Base-by-base conservation (phyloP, 2,329 filamentous ascomycete species). In the Monilinia laxa region DNA sequence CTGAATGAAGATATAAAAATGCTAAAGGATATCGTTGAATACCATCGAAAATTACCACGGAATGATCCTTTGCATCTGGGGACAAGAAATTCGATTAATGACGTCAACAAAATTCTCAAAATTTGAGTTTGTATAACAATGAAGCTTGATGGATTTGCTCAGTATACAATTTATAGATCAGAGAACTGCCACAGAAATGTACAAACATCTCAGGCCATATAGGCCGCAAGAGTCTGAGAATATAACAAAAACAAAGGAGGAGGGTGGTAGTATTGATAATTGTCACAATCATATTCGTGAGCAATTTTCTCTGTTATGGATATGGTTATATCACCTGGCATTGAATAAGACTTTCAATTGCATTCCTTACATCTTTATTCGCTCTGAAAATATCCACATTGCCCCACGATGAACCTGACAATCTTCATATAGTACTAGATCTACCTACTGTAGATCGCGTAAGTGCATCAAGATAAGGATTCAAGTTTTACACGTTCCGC, bases 291-390 rank as follows among this genome's bases (percentile, higher is more conserved):
- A 53, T 53, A 25, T 53, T 53, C 25, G 51, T 53, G 12, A 53
- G 51, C 9, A 23, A 42, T 10, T 11, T 53, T 53, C 51, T 12
- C 42, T 45, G 16, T 3, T 16, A 12, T 45, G 14, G 42, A 45
- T 4, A 2, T 11, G 40, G 40, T 14, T 31, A 31, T 2, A 42
- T 42, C 4, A 14, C 10, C 40, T 42, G 40, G 10, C 40, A 11
- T 42, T 42, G 10, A 11, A 18, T 18, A 18, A 18, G 18, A n/a
- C n/a, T 25, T 9, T n/a, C 51, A 5, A 28, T 53, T 11, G 25
- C 51, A 53, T 53, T 53, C n/a, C 51, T 53, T n/a, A 25, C 51
- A 25, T 53, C 51, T 53, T n/a, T 53, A 23, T 53, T 53, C n/a
- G n/a, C 51, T 25, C n/a, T 28, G n/a, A 25, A 53, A 14, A 53